Conservation (phyloP, 768 basidiomycete species). For the Neoboletus magnificus region DNA sequence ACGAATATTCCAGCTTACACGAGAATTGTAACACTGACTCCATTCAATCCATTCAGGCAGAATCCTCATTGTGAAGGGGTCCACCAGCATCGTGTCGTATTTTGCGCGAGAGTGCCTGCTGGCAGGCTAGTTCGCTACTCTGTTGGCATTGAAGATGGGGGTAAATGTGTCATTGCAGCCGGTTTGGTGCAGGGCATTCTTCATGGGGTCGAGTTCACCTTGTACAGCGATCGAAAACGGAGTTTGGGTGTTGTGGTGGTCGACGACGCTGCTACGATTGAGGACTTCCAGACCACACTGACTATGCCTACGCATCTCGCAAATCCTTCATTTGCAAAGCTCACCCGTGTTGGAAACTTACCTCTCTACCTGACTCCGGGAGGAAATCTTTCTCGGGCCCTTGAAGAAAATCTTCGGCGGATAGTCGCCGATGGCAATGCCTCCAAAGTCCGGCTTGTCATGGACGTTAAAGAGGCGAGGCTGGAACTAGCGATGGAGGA, state of each 20-base stretch:
- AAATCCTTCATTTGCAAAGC: conserved; percentile 1
- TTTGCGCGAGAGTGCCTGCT: conserved; percentile 18
- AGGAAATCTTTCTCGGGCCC: too few relatives aligned
- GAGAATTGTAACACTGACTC: neutral
- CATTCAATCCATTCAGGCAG: conserved; percentile 14
- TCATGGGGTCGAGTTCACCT: conserved; percentile 13
- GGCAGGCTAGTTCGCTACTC: conserved; percentile 4
- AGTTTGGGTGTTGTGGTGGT: neutral
- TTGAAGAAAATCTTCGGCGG: neutral
- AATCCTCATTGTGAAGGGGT: conserved; percentile 30
- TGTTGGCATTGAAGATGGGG: neutral
- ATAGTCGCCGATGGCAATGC: neutral
- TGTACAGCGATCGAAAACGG: conserved; percentile 11
- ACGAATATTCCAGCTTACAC: neutral
- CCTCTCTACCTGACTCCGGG: neutral
- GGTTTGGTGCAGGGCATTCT: conserved; percentile 28
- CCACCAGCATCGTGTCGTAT: conserved; percentile 22
- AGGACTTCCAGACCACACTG: conserved; percentile 13
- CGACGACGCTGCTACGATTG: conserved; percentile 5
- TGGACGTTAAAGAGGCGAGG: neutral
- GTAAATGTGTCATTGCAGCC: conserved; percentile 19
- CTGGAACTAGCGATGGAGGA: neutral
- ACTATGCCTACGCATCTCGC: neutral
- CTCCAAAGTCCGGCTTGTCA: neutral
- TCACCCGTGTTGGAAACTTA: neutral